These are phyloP conservation scores for Phytophthora capsici DNA, from an alignment of 352 stramenopile genomes.

Conservation along the genomic window DNA sequence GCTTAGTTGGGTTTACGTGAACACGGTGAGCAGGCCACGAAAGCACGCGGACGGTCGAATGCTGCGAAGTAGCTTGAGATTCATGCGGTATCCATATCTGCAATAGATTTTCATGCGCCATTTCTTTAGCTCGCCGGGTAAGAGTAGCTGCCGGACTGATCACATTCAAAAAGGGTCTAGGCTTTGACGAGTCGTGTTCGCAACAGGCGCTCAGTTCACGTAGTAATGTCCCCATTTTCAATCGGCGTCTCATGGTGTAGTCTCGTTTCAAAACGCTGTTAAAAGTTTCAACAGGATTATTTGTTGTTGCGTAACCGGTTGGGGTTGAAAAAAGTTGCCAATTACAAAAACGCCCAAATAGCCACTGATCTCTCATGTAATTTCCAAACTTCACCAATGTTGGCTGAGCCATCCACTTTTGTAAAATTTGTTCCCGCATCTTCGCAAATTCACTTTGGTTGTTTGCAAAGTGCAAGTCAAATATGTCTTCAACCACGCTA, in stretches of 20 bases:
- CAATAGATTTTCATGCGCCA: not conserved
- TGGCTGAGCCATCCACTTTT: not conserved
- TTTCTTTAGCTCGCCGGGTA: not conserved
- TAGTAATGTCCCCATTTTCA: slow-evolving; percentile 20
- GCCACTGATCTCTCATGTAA: not conserved
- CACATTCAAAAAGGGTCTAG: not conserved
- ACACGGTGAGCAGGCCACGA: not conserved
- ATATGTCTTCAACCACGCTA: not conserved
- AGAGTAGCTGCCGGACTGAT: not conserved
- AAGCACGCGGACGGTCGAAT: not conserved
- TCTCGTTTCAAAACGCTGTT: slow-evolving; percentile 30
- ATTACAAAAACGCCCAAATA: not conserved
- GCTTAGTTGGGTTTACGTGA: not conserved
- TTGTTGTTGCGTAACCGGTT: slow-evolving; percentile 26
- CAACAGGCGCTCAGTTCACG: not conserved
- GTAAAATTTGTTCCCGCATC: not conserved
- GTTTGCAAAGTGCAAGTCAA: not conserved
- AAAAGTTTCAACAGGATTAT: slow-evolving; percentile 34
- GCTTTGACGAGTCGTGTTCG: not conserved
- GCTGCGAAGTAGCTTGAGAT: too few species aligned
- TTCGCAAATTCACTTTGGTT: not conserved
- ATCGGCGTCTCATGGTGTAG: slow-evolving; percentile 15
- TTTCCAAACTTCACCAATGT: not conserved
- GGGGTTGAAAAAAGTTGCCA: not conserved
- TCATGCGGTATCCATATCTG: not conserved